phyloP scores from a whole-genome alignment of 1,284 basidiomycete genomes.

The Tremellales sp. region DNA sequence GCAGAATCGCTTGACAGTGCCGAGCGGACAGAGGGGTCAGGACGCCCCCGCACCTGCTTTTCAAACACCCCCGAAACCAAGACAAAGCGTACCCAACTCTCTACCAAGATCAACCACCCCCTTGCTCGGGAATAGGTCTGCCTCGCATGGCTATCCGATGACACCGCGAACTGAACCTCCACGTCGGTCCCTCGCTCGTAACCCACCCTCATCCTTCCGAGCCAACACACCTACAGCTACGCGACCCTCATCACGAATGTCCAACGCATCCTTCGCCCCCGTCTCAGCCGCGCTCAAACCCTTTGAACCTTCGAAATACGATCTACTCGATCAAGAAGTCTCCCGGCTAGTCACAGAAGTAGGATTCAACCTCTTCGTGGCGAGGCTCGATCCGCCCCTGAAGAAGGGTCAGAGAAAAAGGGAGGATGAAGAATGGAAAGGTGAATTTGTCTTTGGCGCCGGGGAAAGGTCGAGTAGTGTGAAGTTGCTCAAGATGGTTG shows the following conservation, averaged over 20 bases:
- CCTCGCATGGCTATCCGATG: not conserved
- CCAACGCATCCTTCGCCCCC: slow-evolving; percentile 13
- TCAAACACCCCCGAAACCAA: not conserved
- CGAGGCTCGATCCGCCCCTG: slow-evolving; percentile 36
- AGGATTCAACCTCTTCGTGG: slow-evolving; percentile 27
- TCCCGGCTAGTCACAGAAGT: slow-evolving; percentile 20
- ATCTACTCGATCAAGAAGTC: slow-evolving; percentile 39
- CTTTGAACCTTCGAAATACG: slow-evolving; percentile 39
- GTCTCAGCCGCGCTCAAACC: slow-evolving; percentile 13
- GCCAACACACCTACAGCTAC: slow-evolving; percentile 26
- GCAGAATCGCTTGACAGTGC: not conserved
- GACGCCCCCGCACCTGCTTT: not conserved
- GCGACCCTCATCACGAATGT: slow-evolving; percentile 29
- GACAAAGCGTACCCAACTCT: not conserved
- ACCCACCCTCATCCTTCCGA: slow-evolving; percentile 36
- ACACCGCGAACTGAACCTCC: slow-evolving; percentile 10
- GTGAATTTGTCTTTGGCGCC: slow-evolving; percentile 42
- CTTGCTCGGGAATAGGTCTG: not conserved
- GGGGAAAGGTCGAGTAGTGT: slow-evolving; percentile 28
- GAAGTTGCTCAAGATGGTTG: slow-evolving; percentile 34
- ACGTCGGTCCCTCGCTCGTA: slow-evolving; percentile 8
- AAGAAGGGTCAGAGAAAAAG: slow-evolving; percentile 34
- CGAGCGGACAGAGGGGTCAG: not conserved
- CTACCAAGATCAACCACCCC: not conserved
- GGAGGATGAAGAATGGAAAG: slow-evolving; percentile 43